Percentiles rank a stretch among this genome's conserved stretches.
Conservation (phyloP, 768 basidiomycete species). For the Lactarius psammicola region DNA sequence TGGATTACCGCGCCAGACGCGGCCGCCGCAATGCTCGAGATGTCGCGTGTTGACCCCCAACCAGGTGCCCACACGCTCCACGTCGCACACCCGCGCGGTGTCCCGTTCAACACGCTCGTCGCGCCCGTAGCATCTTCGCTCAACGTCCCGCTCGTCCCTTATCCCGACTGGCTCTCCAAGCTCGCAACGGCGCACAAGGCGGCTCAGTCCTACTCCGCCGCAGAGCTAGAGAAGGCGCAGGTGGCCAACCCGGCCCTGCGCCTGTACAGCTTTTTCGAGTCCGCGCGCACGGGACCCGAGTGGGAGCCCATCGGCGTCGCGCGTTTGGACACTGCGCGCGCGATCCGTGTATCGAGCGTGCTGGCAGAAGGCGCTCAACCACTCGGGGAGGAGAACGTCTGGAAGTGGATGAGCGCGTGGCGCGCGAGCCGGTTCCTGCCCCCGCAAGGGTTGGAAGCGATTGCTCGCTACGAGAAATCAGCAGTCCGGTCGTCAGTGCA, state of each 20-base stretch:
- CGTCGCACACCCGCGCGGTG: constrained; percentile 30
- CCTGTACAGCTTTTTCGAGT: constrained; percentile 25
- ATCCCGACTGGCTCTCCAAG: constrained; percentile 29
- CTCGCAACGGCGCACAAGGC: constrained; percentile 26
- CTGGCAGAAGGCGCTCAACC: constrained; percentile 18
- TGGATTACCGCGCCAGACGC: constrained; percentile 34
- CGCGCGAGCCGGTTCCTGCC: constrained; percentile 25
- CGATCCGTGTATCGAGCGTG: constrained; percentile 24
- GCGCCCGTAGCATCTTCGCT: constrained; percentile 26
- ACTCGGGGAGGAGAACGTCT: constrained; percentile 25
- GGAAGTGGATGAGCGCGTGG: constrained; percentile 25
- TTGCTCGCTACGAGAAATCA: background rate
- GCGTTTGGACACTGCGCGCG: constrained; percentile 25
- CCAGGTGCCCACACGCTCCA: constrained; percentile 26
- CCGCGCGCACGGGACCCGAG: constrained; percentile 21
- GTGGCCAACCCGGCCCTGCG: constrained; percentile 26
- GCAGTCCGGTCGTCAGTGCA: background rate
- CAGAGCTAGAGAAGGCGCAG: constrained; percentile 22
- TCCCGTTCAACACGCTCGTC: constrained; percentile 30
- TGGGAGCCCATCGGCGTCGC: constrained; percentile 33
- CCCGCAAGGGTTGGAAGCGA: background rate
- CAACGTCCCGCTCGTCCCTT: constrained; percentile 32
- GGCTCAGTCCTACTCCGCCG: constrained; percentile 8
- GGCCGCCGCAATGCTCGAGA: constrained; percentile 32
- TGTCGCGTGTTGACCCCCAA: constrained; percentile 26